Evolutionary conservation across 148 eudicot genomes (phyloP), one percentile per base, ranked within the genome.

Genomic region (Spergularia marina): DNA sequence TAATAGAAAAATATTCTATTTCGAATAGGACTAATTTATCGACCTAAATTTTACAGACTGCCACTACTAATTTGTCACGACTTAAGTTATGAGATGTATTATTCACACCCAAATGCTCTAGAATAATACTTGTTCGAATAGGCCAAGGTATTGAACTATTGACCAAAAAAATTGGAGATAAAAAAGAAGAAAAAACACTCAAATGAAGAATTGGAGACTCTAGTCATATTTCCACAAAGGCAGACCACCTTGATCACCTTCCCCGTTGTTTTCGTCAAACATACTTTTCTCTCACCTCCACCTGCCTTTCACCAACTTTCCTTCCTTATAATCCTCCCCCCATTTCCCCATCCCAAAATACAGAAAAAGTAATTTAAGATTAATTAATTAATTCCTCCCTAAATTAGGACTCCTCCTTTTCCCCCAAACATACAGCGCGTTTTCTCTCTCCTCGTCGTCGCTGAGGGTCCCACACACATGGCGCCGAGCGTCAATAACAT

Each of bases 401-500:
- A 3, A 53, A 20, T 3, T 13, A 36, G 36, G 25, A 20, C 17
- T 39, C 16, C 14, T 14, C 56, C 7, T 10, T 4, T 9, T 30
- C 20, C 30, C 1, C 12, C 17, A 0, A 12, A 55, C 12, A 16
- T 16, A 3, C 10, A 65, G 30, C 34, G 13, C 30, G n/a, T 73
- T 36, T 53, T 14, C 54, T 68, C 21, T 16, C 75, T 52, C 68
- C 56, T 59, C 52, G 36, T 41, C 60, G 30, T 44, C 53, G 62
- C 59, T 72, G 80, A 74, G 78, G 53, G 67, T 7, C 52, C 17
- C 41, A 36, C 73, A 25, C 65, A 78, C 53, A 90, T 90, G 91
- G 85, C 89, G 84, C 83, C 80, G 80, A 83, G 79, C 63, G 25
- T 68, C 72, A 82, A 53, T 21, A 80, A 83, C 82, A 60, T 90